Evolutionary conservation across 768 basidiomycete genomes (phyloP).

Genomic region (Amanita inopinata): DNA sequence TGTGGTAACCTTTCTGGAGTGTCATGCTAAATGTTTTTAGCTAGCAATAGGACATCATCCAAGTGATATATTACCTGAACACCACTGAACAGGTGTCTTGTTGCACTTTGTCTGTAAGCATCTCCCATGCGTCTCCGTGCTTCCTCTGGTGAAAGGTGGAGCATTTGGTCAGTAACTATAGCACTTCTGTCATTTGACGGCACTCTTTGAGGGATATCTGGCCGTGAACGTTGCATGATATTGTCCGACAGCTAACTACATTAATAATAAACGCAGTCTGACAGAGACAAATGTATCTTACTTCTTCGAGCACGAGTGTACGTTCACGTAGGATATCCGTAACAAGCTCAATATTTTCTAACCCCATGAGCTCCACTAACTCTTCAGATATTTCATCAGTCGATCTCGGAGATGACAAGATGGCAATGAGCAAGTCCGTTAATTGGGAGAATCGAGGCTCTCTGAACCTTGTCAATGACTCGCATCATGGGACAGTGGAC

Average conservation of each 20-base stretch:
- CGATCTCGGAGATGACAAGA: constrained; percentile 39
- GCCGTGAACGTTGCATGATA: no score
- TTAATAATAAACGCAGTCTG: not conserved
- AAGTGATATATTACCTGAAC: constrained; percentile 32
- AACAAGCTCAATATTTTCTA: constrained; percentile 73
- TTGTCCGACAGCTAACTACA: not conserved
- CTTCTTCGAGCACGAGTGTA: constrained; percentile 35
- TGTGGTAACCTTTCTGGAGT: constrained; percentile 68
- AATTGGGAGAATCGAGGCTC: constrained; percentile 10
- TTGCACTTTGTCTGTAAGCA: constrained; percentile 47
- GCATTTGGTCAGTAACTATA: not conserved
- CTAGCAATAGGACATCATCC: not conserved
- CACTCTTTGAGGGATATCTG: no score
- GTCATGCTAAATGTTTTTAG: constrained; percentile 28
- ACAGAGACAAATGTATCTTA: constrained; percentile 19
- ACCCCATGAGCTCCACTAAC: constrained; percentile 73
- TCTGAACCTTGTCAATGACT: not conserved
- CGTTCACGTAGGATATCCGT: constrained; percentile 61
- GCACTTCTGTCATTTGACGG: not conserved
- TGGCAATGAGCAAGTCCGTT: constrained; percentile 20
- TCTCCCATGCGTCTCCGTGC: constrained; percentile 57
- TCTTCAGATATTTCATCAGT: constrained; percentile 73
- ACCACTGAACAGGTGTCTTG: constrained; percentile 54
- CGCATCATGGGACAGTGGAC: no score
- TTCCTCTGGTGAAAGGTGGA: constrained; percentile 29